Evolutionary conservation across 1,139 yeast genomes (phyloP), one percentile per base, ranked within the genome.

Genomic region (Nakaseomyces bracarensis): DNA sequence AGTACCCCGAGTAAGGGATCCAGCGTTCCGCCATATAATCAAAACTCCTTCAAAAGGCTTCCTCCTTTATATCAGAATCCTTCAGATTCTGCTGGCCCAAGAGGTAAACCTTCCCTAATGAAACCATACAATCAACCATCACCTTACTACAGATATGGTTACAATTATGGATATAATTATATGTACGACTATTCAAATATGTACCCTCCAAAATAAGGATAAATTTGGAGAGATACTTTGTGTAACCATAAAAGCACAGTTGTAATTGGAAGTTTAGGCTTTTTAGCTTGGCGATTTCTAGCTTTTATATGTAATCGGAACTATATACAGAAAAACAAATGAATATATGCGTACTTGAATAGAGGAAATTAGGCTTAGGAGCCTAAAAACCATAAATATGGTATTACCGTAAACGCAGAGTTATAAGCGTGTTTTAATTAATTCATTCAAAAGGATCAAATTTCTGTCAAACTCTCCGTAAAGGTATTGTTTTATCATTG

Each of bases 391-490:
- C n/a, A n/a, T n/a, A n/a, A n/a, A n/a, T n/a, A n/a, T n/a, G n/a
- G n/a, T n/a, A n/a, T n/a, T n/a, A n/a, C n/a, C n/a, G n/a, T n/a
- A n/a, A n/a, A n/a, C n/a, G n/a, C n/a, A 6, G 21, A 8, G 16
- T 47, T 43, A 59, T 26, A 59, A 39, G 34, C 55, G 44, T 7
- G 59, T 55, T 6, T 47, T 49, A 14, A 59, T 28, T 19, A 46
- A 43, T 35, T 56, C 60, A 46, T 60, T 60, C 19, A 60, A 39
- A 29, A 46, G 40, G 10, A 57, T 40, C 18, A 58, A 27, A 27
- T 46, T 45, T 39, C 42, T 49, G 40, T 60, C 64, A 42, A 50
- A 57, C 11, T 57, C 57, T 13, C 45, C 47, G 8, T 57, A 45
- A 41, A 7, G 41, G 39, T 15, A 15, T 28, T 15, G 28, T 26